phyloP scores from a whole-genome alignment of 352 stramenopile genomes.

The Pythium guiyangense region DNA sequence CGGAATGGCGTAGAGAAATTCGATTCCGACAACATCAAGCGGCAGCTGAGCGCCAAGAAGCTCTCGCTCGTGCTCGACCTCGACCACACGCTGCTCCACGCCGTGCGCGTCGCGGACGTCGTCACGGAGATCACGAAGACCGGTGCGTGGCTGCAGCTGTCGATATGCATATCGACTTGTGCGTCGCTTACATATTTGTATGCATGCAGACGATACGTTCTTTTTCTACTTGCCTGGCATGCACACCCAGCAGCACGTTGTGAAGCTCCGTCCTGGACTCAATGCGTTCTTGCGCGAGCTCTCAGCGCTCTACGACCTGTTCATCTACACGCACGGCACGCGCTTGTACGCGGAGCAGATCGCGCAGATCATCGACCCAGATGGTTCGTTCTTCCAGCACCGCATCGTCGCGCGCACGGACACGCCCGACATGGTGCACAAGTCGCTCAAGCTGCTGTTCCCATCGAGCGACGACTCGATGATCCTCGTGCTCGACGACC shows the following conservation, averaged over 20 bases:
- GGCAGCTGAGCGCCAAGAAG: constrained; percentile 87
- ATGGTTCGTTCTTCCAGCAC: constrained; percentile 77
- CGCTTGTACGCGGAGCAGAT: constrained; percentile 93
- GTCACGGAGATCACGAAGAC: constrained; percentile 46
- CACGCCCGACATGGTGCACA: constrained; percentile 83
- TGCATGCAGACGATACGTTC: constrained; percentile 60
- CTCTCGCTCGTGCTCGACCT: constrained; percentile 95
- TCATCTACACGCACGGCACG: constrained; percentile 95
- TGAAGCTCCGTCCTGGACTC: constrained; percentile 92
- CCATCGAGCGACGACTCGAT: constrained; percentile 85
- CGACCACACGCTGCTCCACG: constrained; percentile 96
- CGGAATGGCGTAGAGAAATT: constrained; percentile 66
- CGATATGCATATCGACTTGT: neutral
- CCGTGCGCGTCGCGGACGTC: constrained; percentile 74
- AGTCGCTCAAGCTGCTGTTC: constrained; percentile 85
- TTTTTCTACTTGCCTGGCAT: constrained; percentile 78
- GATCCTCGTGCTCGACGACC: constrained; percentile 83
- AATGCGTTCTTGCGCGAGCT: constrained; percentile 86
- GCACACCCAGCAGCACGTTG: constrained; percentile 78
- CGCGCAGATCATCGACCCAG: constrained; percentile 88
- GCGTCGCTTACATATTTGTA: neutral
- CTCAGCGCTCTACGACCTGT: constrained; percentile 87
- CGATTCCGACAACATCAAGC: constrained; percentile 79
- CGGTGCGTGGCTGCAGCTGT: constrained; percentile 21
- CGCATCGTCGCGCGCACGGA: constrained; percentile 86